These are phyloP conservation scores for Diplodia scrobiculata DNA, from an alignment of 2,329 filamentous ascomycete species.

Conservation along the genomic window DNA sequence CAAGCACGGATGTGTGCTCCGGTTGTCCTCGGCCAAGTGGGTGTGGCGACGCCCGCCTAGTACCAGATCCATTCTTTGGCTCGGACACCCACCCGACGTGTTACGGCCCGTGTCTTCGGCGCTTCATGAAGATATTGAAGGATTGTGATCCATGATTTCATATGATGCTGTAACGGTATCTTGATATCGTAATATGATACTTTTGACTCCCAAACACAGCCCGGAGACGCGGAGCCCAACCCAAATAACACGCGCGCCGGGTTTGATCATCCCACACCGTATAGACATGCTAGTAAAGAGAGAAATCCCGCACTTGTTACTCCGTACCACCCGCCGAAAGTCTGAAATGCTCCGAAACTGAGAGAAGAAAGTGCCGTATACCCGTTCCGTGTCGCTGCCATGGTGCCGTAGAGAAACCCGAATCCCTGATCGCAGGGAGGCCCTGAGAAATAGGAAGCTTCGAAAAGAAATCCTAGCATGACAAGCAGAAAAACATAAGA, in stretches of 20 bases:
- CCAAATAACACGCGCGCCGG: constrained; percentile 22
- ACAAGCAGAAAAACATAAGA: constrained; percentile 20
- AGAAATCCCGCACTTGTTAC: constrained; percentile 17
- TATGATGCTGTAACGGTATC: constrained; percentile 27
- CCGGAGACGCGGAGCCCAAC: constrained; percentile 4
- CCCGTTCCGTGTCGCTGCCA: constrained; percentile 17
- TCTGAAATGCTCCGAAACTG: constrained; percentile 20
- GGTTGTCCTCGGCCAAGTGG: background rate
- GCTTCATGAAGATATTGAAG: background rate
- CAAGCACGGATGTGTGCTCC: background rate
- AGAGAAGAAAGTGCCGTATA: constrained; percentile 1
- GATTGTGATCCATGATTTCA: constrained; percentile 22
- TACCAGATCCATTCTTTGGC: background rate
- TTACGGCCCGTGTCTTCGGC: constrained; percentile 10
- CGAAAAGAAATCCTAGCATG: constrained; percentile 8
- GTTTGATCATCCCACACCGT: constrained; percentile 16
- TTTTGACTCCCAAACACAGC: constrained; percentile 26
- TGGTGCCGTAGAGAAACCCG: constrained; percentile 13
- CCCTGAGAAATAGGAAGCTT: constrained; percentile 6
- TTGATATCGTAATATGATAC: constrained; percentile 28
- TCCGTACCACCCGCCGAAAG: constrained; percentile 16
- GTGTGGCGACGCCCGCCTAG: background rate
- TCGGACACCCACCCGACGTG: background rate
- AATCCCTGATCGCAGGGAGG: constrained; percentile 11
- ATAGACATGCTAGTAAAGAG: constrained; percentile 22